phyloP scores from a whole-genome alignment of 148 eudicot genomes.

The Hydrangea macrophylla region DNA sequence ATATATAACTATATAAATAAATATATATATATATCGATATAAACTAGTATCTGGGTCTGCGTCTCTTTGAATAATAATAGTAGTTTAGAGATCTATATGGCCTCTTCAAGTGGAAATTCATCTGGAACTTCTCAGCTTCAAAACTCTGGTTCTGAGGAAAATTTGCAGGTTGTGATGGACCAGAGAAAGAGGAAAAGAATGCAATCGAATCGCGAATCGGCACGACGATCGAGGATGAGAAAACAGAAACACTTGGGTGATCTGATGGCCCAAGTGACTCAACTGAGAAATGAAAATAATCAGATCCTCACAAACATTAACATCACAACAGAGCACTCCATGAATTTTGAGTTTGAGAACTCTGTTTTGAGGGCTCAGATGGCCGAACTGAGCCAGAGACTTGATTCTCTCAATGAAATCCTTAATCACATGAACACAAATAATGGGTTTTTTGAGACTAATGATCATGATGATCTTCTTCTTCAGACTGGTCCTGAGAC shows the following conservation, averaged over 20 bases:
- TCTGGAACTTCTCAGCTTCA: constrained; percentile 29
- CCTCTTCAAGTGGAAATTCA: constrained; percentile 50
- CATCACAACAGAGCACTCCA: constrained; percentile 39
- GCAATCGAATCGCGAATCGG: constrained; percentile 56
- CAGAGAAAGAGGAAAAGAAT: constrained; percentile 68
- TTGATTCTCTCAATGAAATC: constrained; percentile 59
- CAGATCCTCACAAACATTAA: constrained; percentile 31
- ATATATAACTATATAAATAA: not conserved
- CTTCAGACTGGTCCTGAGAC: not conserved
- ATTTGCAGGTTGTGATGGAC: constrained; percentile 42
- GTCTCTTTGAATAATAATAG: constrained; percentile 5
- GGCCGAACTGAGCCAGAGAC: constrained; percentile 59
- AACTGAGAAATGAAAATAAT: constrained; percentile 43
- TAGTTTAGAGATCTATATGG: constrained; percentile 34
- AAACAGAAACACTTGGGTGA: constrained; percentile 45
- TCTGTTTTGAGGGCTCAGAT: constrained; percentile 61
- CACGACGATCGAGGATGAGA: constrained; percentile 41
- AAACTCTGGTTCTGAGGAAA: constrained; percentile 52
- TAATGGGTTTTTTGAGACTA: constrained; percentile 10
- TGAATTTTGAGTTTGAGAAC: constrained; percentile 58
- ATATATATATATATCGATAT: not conserved
- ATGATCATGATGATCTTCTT: not conserved
- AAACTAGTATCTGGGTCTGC: constrained; percentile 1
- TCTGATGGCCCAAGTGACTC: constrained; percentile 28
- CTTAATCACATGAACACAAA: constrained; percentile 29